Evolutionary conservation across 2,329 filamentous ascomycete species (phyloP).

Genomic region (Penicillium sp.): DNA sequence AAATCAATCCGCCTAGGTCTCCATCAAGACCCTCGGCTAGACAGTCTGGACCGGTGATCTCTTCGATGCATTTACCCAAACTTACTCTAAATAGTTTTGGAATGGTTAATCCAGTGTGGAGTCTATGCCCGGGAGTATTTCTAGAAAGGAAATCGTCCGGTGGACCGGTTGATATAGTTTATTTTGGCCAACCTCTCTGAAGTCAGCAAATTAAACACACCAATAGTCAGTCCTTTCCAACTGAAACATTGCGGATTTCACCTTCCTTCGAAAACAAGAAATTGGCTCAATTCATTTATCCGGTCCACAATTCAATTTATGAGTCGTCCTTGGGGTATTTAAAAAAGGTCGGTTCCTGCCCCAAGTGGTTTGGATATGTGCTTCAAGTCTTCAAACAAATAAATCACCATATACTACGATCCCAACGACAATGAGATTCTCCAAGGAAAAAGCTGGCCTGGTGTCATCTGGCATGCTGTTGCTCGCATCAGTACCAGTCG

Average conservation of each 20-base stretch:
- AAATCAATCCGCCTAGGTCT: neutral
- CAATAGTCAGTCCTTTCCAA: neutral
- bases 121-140: neutral
- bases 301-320: neutral
- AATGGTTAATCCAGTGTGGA: neutral
- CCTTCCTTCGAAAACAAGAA: neutral
- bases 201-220: neutral
- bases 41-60: neutral
- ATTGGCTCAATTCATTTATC: neutral
- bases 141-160: neutral
- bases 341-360: neutral
- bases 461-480: neutral
- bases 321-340: neutral
- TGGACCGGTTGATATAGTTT: neutral
- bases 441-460: neutral
- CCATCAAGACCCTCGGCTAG: neutral
- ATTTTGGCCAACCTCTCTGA: neutral
- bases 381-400: neutral
- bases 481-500: neutral
- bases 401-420: neutral
- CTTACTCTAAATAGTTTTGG: neutral
- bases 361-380: too few relatives aligned
- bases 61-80: neutral
- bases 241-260: neutral
- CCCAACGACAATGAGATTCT: neutral